Percentiles rank a stretch among this genome's conserved stretches.
These are phyloP conservation scores for Chaetomidium leptoderma DNA, from an alignment of 495 filamentous ascomycete species.

Conservation along the genomic window DNA sequence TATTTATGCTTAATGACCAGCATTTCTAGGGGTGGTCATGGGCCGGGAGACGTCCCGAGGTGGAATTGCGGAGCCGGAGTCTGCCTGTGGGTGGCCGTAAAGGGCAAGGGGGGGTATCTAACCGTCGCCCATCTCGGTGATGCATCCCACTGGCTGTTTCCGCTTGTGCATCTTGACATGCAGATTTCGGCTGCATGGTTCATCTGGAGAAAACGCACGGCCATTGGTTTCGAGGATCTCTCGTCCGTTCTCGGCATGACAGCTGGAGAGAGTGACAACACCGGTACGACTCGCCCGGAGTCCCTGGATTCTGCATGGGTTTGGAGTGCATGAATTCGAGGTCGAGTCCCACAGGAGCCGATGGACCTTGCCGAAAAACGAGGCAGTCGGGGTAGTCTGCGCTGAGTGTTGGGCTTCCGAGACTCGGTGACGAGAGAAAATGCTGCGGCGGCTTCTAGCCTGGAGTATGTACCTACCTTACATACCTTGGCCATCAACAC, in stretches of 20 bases:
- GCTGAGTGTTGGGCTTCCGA: too few species aligned
- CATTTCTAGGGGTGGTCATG: not conserved
- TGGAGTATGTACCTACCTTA: too few species aligned
- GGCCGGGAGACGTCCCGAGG: not conserved
- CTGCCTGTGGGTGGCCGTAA: slow-evolving; percentile 6
- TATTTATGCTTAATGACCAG: too few species aligned
- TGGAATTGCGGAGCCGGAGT: slow-evolving; percentile 17
- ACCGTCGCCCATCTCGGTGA: slow-evolving; percentile 21
- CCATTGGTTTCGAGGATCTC: slow-evolving; percentile 9
- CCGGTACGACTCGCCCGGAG: not conserved
- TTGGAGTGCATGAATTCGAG: not conserved
- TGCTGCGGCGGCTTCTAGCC: too few species aligned
- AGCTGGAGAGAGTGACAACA: not conserved
- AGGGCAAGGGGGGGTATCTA: slow-evolving; percentile 15
- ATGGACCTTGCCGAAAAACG: too few species aligned
- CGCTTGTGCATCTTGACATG: slow-evolving; percentile 23
- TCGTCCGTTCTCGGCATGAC: slow-evolving; percentile 11
- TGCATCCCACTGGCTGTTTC: slow-evolving; percentile 27
- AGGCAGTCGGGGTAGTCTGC: too few species aligned
- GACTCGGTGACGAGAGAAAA: too few species aligned
- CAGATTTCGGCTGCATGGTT: slow-evolving; percentile 20
- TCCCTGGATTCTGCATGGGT: not conserved
- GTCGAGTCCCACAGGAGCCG: too few species aligned
- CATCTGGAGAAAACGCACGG: slow-evolving; percentile 16
- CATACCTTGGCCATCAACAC: too few species aligned